Conservation (phyloP, 2,329 filamentous ascomycete genomes). For the Arthrinium phaeospermum region DNA sequence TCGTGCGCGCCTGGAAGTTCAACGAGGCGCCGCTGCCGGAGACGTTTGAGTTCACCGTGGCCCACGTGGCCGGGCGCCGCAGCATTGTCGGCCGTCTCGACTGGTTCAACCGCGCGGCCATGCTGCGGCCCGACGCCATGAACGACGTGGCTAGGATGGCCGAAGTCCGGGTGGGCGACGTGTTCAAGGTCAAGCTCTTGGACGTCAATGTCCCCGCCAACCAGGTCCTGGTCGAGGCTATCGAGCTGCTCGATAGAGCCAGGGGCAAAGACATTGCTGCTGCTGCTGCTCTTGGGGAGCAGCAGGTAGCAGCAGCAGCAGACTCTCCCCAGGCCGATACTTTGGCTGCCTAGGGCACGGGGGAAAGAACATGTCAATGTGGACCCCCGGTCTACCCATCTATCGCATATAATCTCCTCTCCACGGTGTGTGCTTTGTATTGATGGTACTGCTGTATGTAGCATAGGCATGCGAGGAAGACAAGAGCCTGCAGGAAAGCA, state of each 20-base stretch:
- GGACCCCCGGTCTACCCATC: neutral
- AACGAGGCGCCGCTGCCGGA: constrained; percentile 53
- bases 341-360: neutral
- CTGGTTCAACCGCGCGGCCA: constrained; percentile 55
- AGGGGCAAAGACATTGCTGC: neutral
- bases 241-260: constrained; percentile 38
- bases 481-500: neutral
- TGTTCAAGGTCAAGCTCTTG: constrained; percentile 61
- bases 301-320: neutral
- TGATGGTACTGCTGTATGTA: neutral
- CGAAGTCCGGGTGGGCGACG: constrained; percentile 56
- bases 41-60: constrained; percentile 55
- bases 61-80: constrained; percentile 40
- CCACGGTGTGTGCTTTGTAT: neutral
- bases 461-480: neutral
- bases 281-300: neutral
- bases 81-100: constrained; percentile 50
- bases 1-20: constrained; percentile 65
- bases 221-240: constrained; percentile 52
- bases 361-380: neutral
- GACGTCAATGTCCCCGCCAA: constrained; percentile 57
- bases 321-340: neutral
- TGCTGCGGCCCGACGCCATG: constrained; percentile 47
- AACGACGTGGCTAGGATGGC: constrained; percentile 43
- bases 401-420: neutral